Conservation (phyloP, 495 filamentous ascomycete genomes). For the Tetracladium marchalianum region DNA sequence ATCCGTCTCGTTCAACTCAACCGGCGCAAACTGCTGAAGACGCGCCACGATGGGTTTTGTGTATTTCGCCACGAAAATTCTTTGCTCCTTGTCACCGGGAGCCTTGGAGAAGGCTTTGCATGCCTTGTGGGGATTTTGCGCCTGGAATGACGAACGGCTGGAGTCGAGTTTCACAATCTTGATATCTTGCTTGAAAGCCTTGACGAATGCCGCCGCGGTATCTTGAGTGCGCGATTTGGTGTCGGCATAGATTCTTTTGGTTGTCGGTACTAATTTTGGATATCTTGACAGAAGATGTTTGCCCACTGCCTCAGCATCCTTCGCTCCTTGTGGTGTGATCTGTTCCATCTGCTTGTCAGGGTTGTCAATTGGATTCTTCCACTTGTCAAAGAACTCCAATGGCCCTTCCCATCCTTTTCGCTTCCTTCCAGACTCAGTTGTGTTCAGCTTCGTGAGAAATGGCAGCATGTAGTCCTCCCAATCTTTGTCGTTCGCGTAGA, state of each 20-base stretch:
- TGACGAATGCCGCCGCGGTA: slow-evolving; percentile 10
- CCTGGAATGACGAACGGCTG: slow-evolving; percentile 8
- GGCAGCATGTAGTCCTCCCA: slow-evolving; percentile 13
- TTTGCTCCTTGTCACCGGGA: slow-evolving; percentile 9
- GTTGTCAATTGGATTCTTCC: slow-evolving; percentile 15
- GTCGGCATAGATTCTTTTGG: slow-evolving; percentile 13
- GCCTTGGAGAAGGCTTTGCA: slow-evolving; percentile 15
- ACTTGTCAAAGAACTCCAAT: slow-evolving; percentile 11
- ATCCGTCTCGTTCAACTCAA: slow-evolving; percentile 8
- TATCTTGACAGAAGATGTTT: slow-evolving; percentile 12
- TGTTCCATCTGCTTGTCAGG: slow-evolving; percentile 11
- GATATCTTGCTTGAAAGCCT: slow-evolving; percentile 11
- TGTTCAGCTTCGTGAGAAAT: slow-evolving; percentile 14
- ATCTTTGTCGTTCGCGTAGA: slow-evolving; percentile 17
- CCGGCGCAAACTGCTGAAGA: slow-evolving; percentile 7
- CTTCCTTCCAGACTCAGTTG: neutral
- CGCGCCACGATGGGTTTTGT: slow-evolving; percentile 5
- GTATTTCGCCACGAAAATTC: slow-evolving; percentile 4
- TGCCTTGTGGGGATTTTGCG: slow-evolving; percentile 14
- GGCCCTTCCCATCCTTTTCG: slow-evolving; percentile 14
- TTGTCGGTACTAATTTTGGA: slow-evolving; percentile 12
- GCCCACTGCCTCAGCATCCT: slow-evolving; percentile 9
- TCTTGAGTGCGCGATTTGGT: slow-evolving; percentile 14
- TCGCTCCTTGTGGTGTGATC: slow-evolving; percentile 12
- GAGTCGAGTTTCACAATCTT: slow-evolving; percentile 2